Base-by-base conservation (phyloP, 1,284 basidiomycete genomes). In the Cryptococcus sp. region DNA sequence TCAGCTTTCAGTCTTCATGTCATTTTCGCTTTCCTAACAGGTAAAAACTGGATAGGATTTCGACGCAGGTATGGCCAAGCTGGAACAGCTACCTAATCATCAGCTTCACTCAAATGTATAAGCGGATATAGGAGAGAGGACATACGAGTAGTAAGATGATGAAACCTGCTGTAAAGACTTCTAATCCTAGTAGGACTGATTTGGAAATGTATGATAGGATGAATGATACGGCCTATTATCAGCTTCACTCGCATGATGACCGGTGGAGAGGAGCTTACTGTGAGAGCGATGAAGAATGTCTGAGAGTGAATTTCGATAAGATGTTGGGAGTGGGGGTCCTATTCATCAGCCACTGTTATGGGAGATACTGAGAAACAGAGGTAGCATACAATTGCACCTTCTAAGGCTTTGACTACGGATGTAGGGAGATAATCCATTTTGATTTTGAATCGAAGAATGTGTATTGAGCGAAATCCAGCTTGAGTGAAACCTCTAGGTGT, bases 321-420 rank as follows among this genome's bases (percentile, higher is more conserved):
- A 34, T 63, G 50, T 57, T 73, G 70, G 3, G 64, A 56, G 43
- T 64, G 63, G 7, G 64, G 67, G 57, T 73, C 70, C 70, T 72
- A 47, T 1, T 39, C 28, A 36, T 55, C 45, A 57, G 49, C 21
- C 9, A n/a, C 14, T 48, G n/a, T 16, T 5, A 32, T 3, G 31
- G 10, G 4, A 41, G 13, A 36, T 16, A 14, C 7, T 1, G 21
- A 21, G 34, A 37, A 18, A 14, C 53, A 18, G 39, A 5, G 24
- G 22, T 16, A 10, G 48, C 60, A 51, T 40, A 66, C 67, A 24
- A 73, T 73, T 1, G 54, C 53, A 1, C 70, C 70, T 45, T 70
- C 59, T 31, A 71, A 55, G 45, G 56, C 56, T 7, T 51, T 52
- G 37, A 49, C 53, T 0, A 67, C 54, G 1, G 55, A 32, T 16